phyloP scores from a whole-genome alignment of 1,284 basidiomycete species.

The Heimioporus retisporus region DNA sequence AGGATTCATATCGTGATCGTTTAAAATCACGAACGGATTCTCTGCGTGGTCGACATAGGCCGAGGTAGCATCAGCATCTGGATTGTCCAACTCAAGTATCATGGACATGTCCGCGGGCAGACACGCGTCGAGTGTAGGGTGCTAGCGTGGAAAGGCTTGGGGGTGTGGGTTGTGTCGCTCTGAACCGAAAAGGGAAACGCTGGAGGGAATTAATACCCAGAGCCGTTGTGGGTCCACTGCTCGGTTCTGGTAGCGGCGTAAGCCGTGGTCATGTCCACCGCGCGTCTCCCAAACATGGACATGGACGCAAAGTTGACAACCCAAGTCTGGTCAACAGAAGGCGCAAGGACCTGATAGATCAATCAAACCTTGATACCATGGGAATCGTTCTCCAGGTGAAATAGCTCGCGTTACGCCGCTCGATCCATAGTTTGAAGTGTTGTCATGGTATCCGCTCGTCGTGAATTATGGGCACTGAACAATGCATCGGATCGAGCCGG shows the following conservation, averaged over 20 bases:
- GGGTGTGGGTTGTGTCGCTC: conserved; percentile 3
- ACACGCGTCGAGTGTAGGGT: not conserved
- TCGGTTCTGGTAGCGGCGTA: conserved; percentile 12
- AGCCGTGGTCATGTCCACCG: conserved; percentile 10
- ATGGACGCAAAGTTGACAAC: conserved; percentile 32
- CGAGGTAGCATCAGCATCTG: conserved; percentile 22
- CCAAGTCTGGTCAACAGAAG: conserved; percentile 21
- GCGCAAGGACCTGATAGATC: conserved; percentile 7
- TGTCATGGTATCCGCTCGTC: too few species aligned
- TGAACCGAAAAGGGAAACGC: not conserved
- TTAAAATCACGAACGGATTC: conserved; percentile 23
- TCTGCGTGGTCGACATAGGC: conserved; percentile 17
- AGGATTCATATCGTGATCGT: conserved; percentile 8
- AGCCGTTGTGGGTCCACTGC: conserved; percentile 30
- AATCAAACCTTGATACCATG: conserved; percentile 34
- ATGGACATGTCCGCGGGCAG: conserved; percentile 24
- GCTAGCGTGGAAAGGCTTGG: not conserved
- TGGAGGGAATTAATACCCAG: conserved; percentile 21
- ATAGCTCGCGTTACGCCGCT: not conserved
- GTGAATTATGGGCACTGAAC: too few species aligned
- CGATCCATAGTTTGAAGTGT: too few species aligned
- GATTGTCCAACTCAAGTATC: conserved; percentile 23
- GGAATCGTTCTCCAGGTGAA: not conserved
- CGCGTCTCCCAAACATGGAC: conserved; percentile 28
- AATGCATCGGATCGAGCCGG: too few species aligned